Evolutionary conservation across 805 yeast genomes (phyloP), one percentile per base, ranked within the genome.

Genomic region (Candida stauntonica): DNA sequence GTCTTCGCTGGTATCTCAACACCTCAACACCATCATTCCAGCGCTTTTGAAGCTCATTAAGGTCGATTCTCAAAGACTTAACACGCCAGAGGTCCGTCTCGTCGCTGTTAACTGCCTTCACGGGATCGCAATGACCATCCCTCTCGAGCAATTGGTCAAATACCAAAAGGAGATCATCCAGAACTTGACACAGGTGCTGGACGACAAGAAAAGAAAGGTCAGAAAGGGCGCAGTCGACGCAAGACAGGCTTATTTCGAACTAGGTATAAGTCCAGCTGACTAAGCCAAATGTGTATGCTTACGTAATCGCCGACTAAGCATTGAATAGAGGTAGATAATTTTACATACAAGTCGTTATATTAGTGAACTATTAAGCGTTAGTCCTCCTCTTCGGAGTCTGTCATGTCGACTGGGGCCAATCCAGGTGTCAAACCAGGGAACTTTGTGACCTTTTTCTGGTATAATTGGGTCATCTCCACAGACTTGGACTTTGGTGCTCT

Each of bases 371-470:
- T n/a, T n/a, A n/a, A n/a, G n/a, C 24, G 9, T 21, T 21, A 21
- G 7, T 21, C 24, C 11, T 21, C 24, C 28, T 58, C 54, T 58
- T 72, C 77, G 41, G 76, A 79, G 48, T 77, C 81, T 31, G 75
- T 72, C 47, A 69, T 66, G 26, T 79, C 89, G 17, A 85, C 88
- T 23, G 93, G 93, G 1, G 93, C 94, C 60, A 85, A 70, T 45
- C 94, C 94, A 1, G 93, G 94, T 0, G 94, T 85, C 39, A 85
- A 67, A 19, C 93, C 91, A 29, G 85, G 63, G 42, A 61, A 67
- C 19, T 60, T 58, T 35, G 56, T 55, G 38, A 46, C 60, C 20
- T 49, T 48, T 38, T 48, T 42, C 17, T 48, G 47, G 54, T 68
- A 64, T 8, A 60, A 53, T 42, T 54, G 55, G 41, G 64, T 57